A percentile compares a stretch with the other conserved stretches of the same genome.
Conservation (phyloP, 1,284 basidiomycete genomes). For the Anthracocystis walkeri region DNA sequence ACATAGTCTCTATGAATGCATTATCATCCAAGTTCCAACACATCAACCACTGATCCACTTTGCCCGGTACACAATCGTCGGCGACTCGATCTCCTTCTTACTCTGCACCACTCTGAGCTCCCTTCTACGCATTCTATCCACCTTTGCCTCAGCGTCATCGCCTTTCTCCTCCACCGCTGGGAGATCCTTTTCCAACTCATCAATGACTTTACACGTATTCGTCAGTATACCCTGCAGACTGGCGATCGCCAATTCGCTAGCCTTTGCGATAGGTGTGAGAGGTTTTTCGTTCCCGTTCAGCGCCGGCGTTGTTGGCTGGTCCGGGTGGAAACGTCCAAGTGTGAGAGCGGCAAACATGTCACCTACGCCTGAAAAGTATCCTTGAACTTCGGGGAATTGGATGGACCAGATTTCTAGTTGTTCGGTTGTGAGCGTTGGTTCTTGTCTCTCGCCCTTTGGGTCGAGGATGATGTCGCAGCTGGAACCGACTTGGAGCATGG, state of each 20-base stretch:
- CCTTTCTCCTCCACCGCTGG: background rate
- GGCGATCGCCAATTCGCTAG: constrained; percentile 76
- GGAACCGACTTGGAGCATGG: constrained; percentile 69
- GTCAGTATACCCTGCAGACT: constrained; percentile 86
- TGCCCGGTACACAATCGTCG: constrained; percentile 56
- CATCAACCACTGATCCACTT: constrained; percentile 33
- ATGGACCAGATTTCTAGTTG: constrained; percentile 73
- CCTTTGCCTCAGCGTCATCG: constrained; percentile 49
- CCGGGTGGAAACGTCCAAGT: constrained; percentile 79
- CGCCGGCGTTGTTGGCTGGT: background rate
- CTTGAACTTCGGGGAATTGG: constrained; percentile 84
- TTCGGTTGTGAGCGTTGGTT: background rate
- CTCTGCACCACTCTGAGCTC: constrained; percentile 66
- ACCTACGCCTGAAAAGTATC: constrained; percentile 95
- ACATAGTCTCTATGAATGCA: background rate
- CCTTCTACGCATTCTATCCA: constrained; percentile 61
- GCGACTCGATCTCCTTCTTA: constrained; percentile 57
- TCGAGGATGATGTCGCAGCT: constrained; percentile 57
- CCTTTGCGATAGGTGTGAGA: constrained; percentile 74
- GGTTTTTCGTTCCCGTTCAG: constrained; percentile 37
- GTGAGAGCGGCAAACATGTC: constrained; percentile 96
- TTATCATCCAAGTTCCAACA: background rate
- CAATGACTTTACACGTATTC: constrained; percentile 49
- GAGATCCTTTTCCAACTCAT: constrained; percentile 17
- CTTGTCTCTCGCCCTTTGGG: constrained; percentile 14